Evolutionary conservation across 2,329 filamentous ascomycete genomes (phyloP), one percentile per base, ranked within the genome.

Genomic region (Ceratocystis diversiconidia): DNA sequence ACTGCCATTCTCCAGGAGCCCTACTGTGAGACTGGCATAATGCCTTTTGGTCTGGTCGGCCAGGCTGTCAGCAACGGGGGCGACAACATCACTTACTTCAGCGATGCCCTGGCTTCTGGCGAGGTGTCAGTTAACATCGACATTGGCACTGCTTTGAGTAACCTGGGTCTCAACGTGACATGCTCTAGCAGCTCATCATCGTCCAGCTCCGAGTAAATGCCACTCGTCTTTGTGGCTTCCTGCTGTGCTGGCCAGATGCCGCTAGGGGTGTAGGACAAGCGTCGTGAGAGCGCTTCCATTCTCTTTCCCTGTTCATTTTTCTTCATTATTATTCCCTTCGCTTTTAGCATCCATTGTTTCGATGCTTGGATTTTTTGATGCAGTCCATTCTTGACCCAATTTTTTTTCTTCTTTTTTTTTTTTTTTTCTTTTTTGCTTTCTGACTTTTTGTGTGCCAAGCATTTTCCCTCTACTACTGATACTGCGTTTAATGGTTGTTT

Each of bases 11-110:
- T 70, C 43, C 22, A 72, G 66, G 69, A 74, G 68, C 77, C 78
- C 2, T 80, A 79, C 71, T 87, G 85, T 75, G 75, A 79, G 65
- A 76, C 77, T 63, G 80, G 80, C 57, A 72, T 82, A 1, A 71
- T 87, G 1, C 80, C 83, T 59, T 77, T 87, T 70, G 72, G 79
- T 65, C 78, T 87, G 65, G 72, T 75, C 5, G 84, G 83, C 63
- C 77, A 78, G 65, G 74, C 76, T 36, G 83, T 84, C 67, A 69
- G 75, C 57, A 80, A 81, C 72, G 67, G 79, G 68, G 82, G 80
- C 67, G 71, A 83, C 71, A 73, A 77, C 59, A 73, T 87, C 63
- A 72, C 74, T 46, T 87, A 86, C 73, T 85, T 82, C 68, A 76
- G 79, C 67, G 75, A 79, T 19, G 82, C 83, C 25, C 78, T 87